Evolutionary conservation across 164 flowering plant genomes (phyloP).

Genomic region (Tetrastigma voinierianum): DNA sequence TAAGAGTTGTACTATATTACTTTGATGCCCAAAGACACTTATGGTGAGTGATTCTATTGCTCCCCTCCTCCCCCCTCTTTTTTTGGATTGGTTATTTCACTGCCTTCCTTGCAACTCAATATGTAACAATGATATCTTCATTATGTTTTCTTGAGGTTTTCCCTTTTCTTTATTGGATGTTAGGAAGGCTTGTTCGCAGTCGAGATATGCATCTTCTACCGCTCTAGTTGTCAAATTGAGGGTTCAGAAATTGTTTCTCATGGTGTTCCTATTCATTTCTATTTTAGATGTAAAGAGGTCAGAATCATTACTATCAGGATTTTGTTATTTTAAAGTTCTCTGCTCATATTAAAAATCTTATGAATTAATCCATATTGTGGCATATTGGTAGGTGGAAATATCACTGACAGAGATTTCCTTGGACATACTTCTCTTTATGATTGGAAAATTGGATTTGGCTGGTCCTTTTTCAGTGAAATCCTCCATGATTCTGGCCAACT

Average conservation of each 20-base stretch:
- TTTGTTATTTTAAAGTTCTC: background rate
- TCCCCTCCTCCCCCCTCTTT: background rate
- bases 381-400: conserved; percentile 52
- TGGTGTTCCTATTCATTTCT: conserved; percentile 47
- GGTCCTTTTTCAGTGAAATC: conserved; percentile 81
- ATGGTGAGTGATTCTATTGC: conserved; percentile 49
- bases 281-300: conserved; percentile 63
- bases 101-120: background rate
- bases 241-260: conserved; percentile 25
- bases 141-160: background rate
- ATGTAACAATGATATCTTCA: background rate
- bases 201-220: conserved; percentile 55
- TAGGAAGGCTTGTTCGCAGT: conserved; percentile 77
- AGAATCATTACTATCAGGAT: background rate
- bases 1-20: conserved; percentile 37
- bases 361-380: conserved; percentile 4
- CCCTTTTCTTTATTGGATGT: conserved; percentile 14
- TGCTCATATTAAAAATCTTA: background rate
- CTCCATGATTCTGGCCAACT: conserved; percentile 59
- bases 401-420: conserved; percentile 69
- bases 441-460: conserved; percentile 75
- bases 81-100: background rate
- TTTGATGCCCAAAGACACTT: conserved; percentile 62
- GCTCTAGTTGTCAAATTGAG: conserved; percentile 30
- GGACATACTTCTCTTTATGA: conserved; percentile 76